Base-by-base conservation (phyloP, 2,329 filamentous ascomycete species). In the Domatiomyces catenatus region DNA sequence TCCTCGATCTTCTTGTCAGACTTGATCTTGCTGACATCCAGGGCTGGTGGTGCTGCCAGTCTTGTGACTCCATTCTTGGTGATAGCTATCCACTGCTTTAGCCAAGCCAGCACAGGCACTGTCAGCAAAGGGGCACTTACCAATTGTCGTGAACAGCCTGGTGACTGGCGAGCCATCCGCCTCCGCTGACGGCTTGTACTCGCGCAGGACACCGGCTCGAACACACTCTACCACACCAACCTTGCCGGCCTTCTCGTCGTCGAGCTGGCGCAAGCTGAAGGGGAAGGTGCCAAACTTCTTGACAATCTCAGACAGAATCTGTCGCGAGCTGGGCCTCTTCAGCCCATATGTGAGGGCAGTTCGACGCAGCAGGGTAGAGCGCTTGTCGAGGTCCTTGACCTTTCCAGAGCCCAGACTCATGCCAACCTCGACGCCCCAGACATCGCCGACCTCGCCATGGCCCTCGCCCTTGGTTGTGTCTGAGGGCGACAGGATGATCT, bases 221-320 rank as follows among this genome's bases (percentile, higher is more conserved):
- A 96, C 90, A 69, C 90, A 95, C 73, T 98, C 92, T 52, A 96
- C 84, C 52, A 96, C 84, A 64, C 92, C 92, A 71, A 92, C 84
- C 84, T 96, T 85, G 53, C 87, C 92, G 58, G 89, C 82, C 64
- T 90, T 84, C 78, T 98, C 92, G 63, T 96, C 90, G 56, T 95
- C 90, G 56, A 98, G 79, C 74, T 98, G 92, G 65, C 92, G 80
- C 74, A 96, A 76, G 71, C 86, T 94, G 80, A 98, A 98, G 61
- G 92, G 92, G 77, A 98, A 98, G 56, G 80, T 87, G 58, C 90
- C 89, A 65, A 96, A 98, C 74, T 90, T 95, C 81, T 90, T 93
- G 68, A 93, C 83, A 54, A 94, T 84, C 72, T 96, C 92, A 46
- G 89, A 94, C 49, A 96, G 76, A 47, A 90, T 84, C 71, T 93